Evolutionary conservation across 306 rosid genomes (phyloP).

Genomic region (Cucumis hystrix): DNA sequence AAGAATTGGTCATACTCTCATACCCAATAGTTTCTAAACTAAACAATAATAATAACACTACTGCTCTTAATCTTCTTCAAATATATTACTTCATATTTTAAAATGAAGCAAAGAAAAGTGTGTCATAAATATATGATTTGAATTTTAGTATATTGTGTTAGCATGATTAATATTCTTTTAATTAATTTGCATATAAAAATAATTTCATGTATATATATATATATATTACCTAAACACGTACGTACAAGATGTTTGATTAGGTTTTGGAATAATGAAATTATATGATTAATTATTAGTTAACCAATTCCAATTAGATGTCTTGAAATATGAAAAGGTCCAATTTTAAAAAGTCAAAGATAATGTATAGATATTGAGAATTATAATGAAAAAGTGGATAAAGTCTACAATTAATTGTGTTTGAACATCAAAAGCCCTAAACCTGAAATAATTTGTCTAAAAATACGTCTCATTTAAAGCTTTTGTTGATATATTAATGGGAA

Average conservation of each 20-base stretch:
- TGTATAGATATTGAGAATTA: too few species aligned
- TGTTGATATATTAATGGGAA: background rate
- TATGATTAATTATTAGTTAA: background rate
- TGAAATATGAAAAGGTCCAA: background rate
- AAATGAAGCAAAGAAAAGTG: too few species aligned
- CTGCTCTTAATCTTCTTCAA: too few species aligned
- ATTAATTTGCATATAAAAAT: background rate
- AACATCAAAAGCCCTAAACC: background rate
- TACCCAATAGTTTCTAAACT: too few species aligned
- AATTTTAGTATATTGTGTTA: background rate
- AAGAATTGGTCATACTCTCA: too few species aligned
- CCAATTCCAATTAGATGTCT: background rate
- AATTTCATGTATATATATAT: background rate
- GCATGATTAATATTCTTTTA: background rate
- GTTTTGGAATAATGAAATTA: background rate
- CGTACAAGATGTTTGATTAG: background rate
- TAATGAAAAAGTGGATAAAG: background rate
- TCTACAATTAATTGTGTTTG: background rate
- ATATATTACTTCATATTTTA: too few species aligned
- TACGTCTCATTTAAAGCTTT: background rate
- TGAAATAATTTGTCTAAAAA: background rate
- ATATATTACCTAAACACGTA: background rate
- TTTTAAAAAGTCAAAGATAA: background rate
- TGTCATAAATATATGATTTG: too few species aligned
- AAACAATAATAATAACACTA: too few species aligned